These are phyloP conservation scores for Yarrowia sp. DNA, from an alignment of 805 yeast genomes.

Conservation along the genomic window DNA sequence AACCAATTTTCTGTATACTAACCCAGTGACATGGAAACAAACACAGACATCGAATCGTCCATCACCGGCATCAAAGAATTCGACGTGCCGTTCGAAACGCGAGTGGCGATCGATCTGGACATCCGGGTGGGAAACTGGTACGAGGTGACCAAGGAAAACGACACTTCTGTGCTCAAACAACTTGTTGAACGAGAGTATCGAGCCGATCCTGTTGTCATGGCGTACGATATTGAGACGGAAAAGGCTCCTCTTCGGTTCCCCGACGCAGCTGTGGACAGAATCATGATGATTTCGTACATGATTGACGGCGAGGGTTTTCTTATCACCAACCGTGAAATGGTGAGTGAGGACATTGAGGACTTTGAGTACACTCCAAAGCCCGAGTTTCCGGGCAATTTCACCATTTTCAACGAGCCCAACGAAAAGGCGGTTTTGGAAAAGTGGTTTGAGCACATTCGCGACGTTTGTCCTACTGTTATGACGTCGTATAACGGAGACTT, in stretches of 20 bases:
- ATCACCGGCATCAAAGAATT: conserved; percentile 85
- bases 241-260: conserved; percentile 96
- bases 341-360: conserved; percentile 91
- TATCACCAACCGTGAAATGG: conserved; percentile 91
- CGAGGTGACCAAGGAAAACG: conserved; percentile 62
- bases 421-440: conserved; percentile 70
- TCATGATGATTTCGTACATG: conserved; percentile 99
- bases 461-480: conserved; percentile 89
- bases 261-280: conserved; percentile 81
- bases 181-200: conserved; percentile 78
- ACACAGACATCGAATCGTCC: conserved; percentile 52
- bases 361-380: conserved; percentile 97
- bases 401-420: conserved; percentile 84
- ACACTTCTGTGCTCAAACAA: conserved; percentile 53
- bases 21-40: conserved; percentile 31
- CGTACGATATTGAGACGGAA: conserved; percentile 97
- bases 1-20: not conserved
- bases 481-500: conserved; percentile 98
- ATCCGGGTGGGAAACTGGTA: conserved; percentile 97
- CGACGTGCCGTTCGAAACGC: conserved; percentile 94
- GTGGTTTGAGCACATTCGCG: conserved; percentile 88
- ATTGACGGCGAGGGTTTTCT: conserved; percentile 95
- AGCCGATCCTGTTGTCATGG: conserved; percentile 95
- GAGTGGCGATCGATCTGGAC: conserved; percentile 84
- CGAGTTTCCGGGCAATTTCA: conserved; percentile 86